phyloP scores from a whole-genome alignment of 768 basidiomycete genomes.

The Russula foetens region DNA sequence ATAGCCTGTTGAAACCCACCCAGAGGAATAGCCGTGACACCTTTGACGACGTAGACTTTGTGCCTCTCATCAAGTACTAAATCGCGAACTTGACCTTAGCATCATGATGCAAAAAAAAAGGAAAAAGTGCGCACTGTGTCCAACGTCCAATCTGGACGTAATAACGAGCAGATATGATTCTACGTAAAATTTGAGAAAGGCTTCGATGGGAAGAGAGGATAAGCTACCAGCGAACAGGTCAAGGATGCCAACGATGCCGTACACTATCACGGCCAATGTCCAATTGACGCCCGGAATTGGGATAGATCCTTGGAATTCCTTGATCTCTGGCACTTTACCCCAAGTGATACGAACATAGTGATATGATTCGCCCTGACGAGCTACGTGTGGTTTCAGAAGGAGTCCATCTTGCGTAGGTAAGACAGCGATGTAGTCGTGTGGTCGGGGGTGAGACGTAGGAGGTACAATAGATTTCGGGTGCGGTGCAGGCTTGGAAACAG shows the following conservation, averaged over 20 bases:
- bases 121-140: conserved; percentile 45
- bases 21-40: conserved; percentile 66
- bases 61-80: conserved; percentile 59
- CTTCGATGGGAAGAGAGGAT: conserved; percentile 3
- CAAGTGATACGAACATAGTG: conserved; percentile 48
- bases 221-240: conserved; percentile 62
- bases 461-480: conserved; percentile 59
- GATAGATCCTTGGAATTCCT: conserved; percentile 36
- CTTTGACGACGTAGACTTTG: conserved; percentile 59
- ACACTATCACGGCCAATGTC: conserved; percentile 49
- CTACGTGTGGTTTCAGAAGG: conserved; percentile 51
- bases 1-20: conserved; percentile 48
- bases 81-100: background rate
- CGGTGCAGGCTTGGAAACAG: conserved; percentile 29
- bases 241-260: conserved; percentile 71
- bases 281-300: conserved; percentile 40
- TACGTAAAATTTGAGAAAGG: conserved; percentile 25
- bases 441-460: conserved; percentile 66
- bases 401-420: conserved; percentile 53
- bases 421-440: conserved; percentile 61
- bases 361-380: conserved; percentile 25
- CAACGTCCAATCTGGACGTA: conserved; percentile 51
- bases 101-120: background rate
- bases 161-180: conserved; percentile 75
- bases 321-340: conserved; percentile 48